These are phyloP conservation scores for Deuterostichococcus epilithicus DNA, from an alignment of 139 green algal genomes.

Conservation along the genomic window DNA sequence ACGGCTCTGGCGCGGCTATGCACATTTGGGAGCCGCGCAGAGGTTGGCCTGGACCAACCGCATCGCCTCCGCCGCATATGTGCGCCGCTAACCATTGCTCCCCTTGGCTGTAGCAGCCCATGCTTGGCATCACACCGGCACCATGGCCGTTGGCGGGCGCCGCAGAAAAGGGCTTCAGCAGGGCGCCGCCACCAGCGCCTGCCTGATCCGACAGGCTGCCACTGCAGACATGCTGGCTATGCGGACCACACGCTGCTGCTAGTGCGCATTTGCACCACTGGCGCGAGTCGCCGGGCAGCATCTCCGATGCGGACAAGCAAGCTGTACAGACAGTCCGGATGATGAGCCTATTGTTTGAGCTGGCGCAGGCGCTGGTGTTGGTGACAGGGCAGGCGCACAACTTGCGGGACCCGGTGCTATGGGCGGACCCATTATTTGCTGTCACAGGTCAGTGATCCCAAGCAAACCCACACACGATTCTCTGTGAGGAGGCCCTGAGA, in stretches of 20 bases:
- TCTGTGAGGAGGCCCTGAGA: not conserved
- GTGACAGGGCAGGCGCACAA: slow-evolving; percentile 15
- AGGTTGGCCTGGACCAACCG: slow-evolving; percentile 28
- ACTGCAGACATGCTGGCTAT: not conserved
- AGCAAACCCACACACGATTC: not conserved
- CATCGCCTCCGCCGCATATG: slow-evolving; percentile 20
- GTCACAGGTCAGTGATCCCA: slow-evolving; percentile 6
- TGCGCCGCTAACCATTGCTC: not conserved
- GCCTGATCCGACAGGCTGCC: too few relatives aligned
- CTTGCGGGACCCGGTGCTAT: slow-evolving; percentile 21
- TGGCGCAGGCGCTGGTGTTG: slow-evolving; percentile 22
- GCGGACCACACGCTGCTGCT: not conserved
- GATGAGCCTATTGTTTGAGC: not conserved
- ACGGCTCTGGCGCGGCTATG: slow-evolving; percentile 11
- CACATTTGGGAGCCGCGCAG: not conserved
- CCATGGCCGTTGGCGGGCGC: not conserved
- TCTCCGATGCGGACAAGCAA: too few relatives aligned
- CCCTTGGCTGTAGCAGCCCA: not conserved
- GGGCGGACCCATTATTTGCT: slow-evolving; percentile 20
- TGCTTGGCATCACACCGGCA: not conserved
- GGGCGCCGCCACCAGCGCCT: too few relatives aligned
- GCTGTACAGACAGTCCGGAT: not conserved
- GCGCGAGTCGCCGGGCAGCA: not conserved
- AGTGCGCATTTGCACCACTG: not conserved
- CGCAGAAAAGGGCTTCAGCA: too few relatives aligned